Evolutionary conservation across 208 protist species (phyloP), one percentile per base, ranked within the genome.

Genomic region (Leishmania turanica): DNA sequence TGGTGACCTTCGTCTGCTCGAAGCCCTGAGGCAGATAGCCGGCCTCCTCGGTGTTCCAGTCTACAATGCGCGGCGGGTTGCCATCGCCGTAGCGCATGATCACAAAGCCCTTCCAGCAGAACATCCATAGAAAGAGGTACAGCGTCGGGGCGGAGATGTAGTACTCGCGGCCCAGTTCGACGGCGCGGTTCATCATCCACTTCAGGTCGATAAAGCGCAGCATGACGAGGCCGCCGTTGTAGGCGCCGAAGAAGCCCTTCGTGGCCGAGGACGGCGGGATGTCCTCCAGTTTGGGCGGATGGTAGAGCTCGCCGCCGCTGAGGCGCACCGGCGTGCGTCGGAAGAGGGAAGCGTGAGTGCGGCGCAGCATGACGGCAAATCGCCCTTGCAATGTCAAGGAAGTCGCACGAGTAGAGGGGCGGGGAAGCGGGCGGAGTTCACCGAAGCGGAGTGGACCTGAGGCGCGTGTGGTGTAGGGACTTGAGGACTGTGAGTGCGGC

Each of bases 181-280:
- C 93, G 56, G 91, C 83, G 74, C 95, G 95, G 92, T 96, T 96
- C 92, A 96, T 96, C 89, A 96, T 94, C 93, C 95, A 98, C 89
- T 96, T 96, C 77, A 95, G 87, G 80, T 98, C 95, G 17, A 98
- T 66, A n/a, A 98, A 83, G 69, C 95, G 95, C 58, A 90, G 77
- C 24, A 87, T 78, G 80, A 83, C 85, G 24, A 92, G 75, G 24
- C 84, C 75, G n/a, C 91, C 92, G 80, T 96, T 98, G 74, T 93
- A 90, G 42, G 80, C 84, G 65, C 93, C 93, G 78, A 96, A 96
- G 84, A 98, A 96, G 71, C 93, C 93, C 54, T 90, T 90, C 65
- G 90, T 93, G 60, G 75, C 74, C 54, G 84, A 88, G 31, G 91
- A 86, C 1, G 88, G 70, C 9, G 93, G 93, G 72, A 96, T 91